Evolutionary conservation across 345 rosid genomes (phyloP), one percentile per base, ranked within the genome.

Genomic region (Eucalyptus microcorys): DNA sequence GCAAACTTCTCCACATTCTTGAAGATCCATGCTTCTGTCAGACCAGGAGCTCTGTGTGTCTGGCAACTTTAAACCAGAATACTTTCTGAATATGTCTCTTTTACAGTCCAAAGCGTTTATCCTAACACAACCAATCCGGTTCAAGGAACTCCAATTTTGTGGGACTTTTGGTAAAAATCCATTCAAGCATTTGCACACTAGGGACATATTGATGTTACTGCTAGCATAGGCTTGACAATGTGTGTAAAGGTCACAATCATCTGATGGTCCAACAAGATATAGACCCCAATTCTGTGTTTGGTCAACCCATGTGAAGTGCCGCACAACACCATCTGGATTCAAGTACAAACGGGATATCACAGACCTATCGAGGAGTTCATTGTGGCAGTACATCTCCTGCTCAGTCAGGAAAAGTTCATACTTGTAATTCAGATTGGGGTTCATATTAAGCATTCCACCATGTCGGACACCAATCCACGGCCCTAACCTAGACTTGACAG

Each of bases 381-480:
- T 93, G 30, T 37, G 88, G 88, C 90, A 91, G 66, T 83, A 94
- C 13, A 92, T 92, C 88, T 92, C 95, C 2, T 87, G 49, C 26
- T 91, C 87, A 76, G 91, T 87, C 7, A 88, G 89, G 17, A 92
- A 88, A 59, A 91, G 92, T 43, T 43, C 45, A 48, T 66, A 92
- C 3, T 71, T 88, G 8, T 90, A 88, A 16, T 86, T 7, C 26
- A 88, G 32, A 34, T 91, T 79, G 6, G 83, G 87, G 84, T 89
- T 66, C 89, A 93, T 76, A 21, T 87, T 88, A 6, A 92, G 92
- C 22, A 86, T 64, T 55, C 95, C 96, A 21, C 94, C 91, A 30
- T 91, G 90, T 40, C 89, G 48, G 5, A 87, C 22, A 9, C 96
- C 96, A 71, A 93, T 93, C 95, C 94, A 94, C 9, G 95, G 89